Base-by-base conservation (phyloP, 2,329 filamentous ascomycete genomes). In the Phialophora tarda region DNA sequence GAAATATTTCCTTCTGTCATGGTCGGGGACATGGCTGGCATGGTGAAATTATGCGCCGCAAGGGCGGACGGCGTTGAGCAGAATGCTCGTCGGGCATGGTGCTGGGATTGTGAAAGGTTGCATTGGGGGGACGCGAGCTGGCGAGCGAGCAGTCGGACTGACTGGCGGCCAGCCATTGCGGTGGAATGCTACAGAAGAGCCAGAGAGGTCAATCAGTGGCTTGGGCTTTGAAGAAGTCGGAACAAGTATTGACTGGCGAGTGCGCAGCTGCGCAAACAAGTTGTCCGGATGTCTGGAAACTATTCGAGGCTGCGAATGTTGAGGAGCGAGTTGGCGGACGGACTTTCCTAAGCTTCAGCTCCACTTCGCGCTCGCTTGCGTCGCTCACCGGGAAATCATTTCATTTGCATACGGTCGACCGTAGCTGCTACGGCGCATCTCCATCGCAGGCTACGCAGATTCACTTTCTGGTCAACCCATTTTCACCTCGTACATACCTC, bases 1-100 rank as follows among this genome's bases (percentile, higher is more conserved):
- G 91, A 86, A 75, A 96, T 96, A 79, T 92, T 95, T 68, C 92
- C 92, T 80, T 96, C 92, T 69, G 92, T 96, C 92, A 96, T 96
- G 64, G 92, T 96, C 63, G 92, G 92, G 69, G 92, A 96, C 70
- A 96, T 85, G 48, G 92, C 92, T 28, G 92, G 92, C 93, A 96
- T 96, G 63, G 88, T 91, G 81, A 96, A 93, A 80, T 93, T 95
- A 71, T 93, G 89, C 26, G 92, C 92, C 58, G 90, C 92, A 73
- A 89, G 84, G 50, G 47, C 61, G 41, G 64, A 51, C 23, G 66
- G 55, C 7, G 55, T 59, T 10, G 62, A 63, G 58, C 69, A 72
- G 63, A 73, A 72, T 21, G 65, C 34, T 54, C 71, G 64, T 32
- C 65, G 66, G 24, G 64, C 59, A 48, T 62, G 69, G 30, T 55